phyloP scores from a whole-genome alignment of 139 green algal genomes.

The Microglena sp. region DNA sequence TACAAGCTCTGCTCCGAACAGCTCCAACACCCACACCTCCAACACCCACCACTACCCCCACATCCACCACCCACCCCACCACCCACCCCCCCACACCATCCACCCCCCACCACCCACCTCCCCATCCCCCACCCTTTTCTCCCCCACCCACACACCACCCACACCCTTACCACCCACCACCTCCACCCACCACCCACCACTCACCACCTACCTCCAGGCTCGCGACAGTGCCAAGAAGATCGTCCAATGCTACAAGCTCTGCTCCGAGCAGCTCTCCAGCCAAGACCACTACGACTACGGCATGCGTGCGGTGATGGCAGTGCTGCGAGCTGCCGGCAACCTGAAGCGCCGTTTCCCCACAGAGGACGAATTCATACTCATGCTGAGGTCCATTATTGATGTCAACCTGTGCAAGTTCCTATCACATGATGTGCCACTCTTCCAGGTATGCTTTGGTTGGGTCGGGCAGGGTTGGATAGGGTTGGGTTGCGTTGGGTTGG shows the following conservation, averaged over 20 bases:
- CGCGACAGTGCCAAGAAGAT: conserved; percentile 70
- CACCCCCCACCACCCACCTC: too few species aligned
- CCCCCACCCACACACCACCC: too few species aligned
- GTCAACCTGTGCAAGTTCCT: conserved; percentile 76
- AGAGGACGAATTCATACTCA: conserved; percentile 66
- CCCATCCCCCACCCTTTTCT: too few species aligned
- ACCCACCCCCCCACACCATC: too few species aligned
- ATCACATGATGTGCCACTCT: conserved; percentile 23
- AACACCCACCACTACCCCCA: too few species aligned
- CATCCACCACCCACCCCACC: too few species aligned
- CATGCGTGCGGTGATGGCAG: conserved; percentile 70
- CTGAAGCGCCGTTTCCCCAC: conserved; percentile 41
- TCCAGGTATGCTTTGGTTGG: conserved; percentile 17
- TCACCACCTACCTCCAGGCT: conserved; percentile 41
- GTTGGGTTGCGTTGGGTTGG: neutral
- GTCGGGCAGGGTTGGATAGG: neutral
- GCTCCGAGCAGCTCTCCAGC: conserved; percentile 71
- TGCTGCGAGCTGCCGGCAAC: conserved; percentile 56
- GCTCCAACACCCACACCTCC: too few species aligned
- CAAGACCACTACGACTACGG: conserved; percentile 25
- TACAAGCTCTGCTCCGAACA: conserved; percentile 79
- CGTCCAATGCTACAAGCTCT: conserved; percentile 75
- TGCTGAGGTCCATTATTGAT: conserved; percentile 69
- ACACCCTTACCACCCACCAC: too few species aligned
- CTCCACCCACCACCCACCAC: too few species aligned